Conservation (phyloP, 1,284 basidiomycete genomes). For the Apiotrichum siamense region DNA sequence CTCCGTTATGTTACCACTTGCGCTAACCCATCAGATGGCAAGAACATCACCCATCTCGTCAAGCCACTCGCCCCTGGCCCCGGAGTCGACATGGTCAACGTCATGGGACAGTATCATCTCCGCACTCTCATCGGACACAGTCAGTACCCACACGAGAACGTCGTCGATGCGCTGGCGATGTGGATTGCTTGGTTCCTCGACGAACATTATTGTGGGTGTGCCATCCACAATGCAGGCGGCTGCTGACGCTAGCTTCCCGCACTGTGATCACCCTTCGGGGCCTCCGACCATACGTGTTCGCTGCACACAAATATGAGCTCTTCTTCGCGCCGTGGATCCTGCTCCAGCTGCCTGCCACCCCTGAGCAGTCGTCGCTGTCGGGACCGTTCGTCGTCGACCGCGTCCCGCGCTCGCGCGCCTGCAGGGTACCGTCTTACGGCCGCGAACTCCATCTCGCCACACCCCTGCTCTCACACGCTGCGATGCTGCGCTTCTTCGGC, state of each 20-base stretch:
- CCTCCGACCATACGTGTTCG: slow-evolving; percentile 49
- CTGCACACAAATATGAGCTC: slow-evolving; percentile 50
- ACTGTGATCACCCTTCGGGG: slow-evolving; percentile 8
- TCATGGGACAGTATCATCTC: slow-evolving; percentile 3
- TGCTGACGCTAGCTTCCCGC: slow-evolving; percentile 1
- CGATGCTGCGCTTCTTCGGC: slow-evolving; percentile 44
- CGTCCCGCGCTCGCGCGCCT: slow-evolving; percentile 12
- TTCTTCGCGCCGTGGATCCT: slow-evolving; percentile 52
- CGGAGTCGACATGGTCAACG: slow-evolving; percentile 20
- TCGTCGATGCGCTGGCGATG: slow-evolving; percentile 46
- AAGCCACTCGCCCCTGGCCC: slow-evolving; percentile 42
- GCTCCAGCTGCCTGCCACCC: slow-evolving; percentile 36
- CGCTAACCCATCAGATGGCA: slow-evolving; percentile 56
- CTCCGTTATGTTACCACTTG: too few relatives aligned
- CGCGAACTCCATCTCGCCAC: slow-evolving; percentile 28
- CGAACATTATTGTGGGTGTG: slow-evolving; percentile 36
- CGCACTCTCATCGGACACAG: neutral
- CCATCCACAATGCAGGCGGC: neutral
- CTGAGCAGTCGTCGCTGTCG: slow-evolving; percentile 25
- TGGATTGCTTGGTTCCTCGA: slow-evolving; percentile 49
- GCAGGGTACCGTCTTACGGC: slow-evolving; percentile 45
- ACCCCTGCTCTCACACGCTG: slow-evolving; percentile 45
- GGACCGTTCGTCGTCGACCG: slow-evolving; percentile 23
- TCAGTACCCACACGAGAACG: slow-evolving; percentile 45
- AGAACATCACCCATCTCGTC: slow-evolving; percentile 59